Evolutionary conservation across 2,329 filamentous ascomycete species (phyloP), one percentile per base, ranked within the genome.

Genomic region (Botryotinia narcissicola): DNA sequence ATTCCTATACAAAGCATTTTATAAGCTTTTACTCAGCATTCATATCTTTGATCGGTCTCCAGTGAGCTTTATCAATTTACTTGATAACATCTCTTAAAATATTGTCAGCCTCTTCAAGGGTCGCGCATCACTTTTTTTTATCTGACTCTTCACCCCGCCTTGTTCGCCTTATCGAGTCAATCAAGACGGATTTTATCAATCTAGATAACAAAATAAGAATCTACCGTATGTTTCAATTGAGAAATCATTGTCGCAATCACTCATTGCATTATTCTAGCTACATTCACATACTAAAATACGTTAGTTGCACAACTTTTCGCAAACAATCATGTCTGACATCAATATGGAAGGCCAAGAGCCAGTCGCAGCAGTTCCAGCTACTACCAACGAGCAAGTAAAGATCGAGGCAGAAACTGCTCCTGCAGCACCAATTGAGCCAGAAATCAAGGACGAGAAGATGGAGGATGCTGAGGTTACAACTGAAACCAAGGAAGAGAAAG

Each of bases 101-200:
- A 68, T 68, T n/a, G 25, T 8, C 64, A 57, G 25, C 48, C 25
- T 54, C 46, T 40, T 57, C 48, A 54, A 68, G 35, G 64, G 35
- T 54, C 46, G 64, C 46, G 42, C 64, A 59, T 42, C 42, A 29
- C 54, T 46, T 71, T 69, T 69, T 67, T 42, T 68, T 73, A 72
- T 67, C 68, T 66, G 59, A 71, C 73, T 70, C 64, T 75, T 70
- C 66, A 78, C 78, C 78, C 78, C 78, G 78, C 78, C 76, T 79
- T 74, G 73, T 64, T 70, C 62, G 62, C 54, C 70, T 72, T 73
- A 64, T 73, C 63, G 70, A 75, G 70, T 74, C 72, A 74, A 32
- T 51, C 3, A 66, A 46, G 67, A 62, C 63, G 62, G 44, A 32
- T 74, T 64, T 75, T 66, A 74, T 73, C 67, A 74, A 69, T 46